phyloP scores from a whole-genome alignment of 225 moss, liverwort and hornwort genomes.

The Bryum argenteum region DNA sequence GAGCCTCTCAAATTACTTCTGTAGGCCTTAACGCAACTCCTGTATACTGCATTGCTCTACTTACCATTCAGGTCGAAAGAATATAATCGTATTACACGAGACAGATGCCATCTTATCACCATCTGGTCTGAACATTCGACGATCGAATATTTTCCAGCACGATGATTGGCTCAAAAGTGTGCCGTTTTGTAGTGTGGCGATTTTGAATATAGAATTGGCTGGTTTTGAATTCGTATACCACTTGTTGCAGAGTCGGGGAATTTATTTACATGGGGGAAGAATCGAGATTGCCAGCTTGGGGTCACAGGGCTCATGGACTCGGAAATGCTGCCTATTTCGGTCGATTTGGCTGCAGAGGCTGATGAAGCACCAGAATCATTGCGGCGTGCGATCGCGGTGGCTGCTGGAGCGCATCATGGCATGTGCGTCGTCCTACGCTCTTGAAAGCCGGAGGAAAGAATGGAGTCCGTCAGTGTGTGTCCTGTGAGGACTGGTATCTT shows the following conservation, averaged over 20 bases:
- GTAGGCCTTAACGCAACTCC: not conserved
- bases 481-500: conserved; percentile 12
- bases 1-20: conserved; percentile 10
- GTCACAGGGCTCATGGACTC: conserved; percentile 72
- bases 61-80: conserved; percentile 21
- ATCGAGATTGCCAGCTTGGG: conserved; percentile 89
- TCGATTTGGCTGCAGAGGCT: conserved; percentile 43
- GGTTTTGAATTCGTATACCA: not conserved
- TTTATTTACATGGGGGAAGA: conserved; percentile 91
- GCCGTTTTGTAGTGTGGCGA: not conserved
- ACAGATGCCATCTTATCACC: not conserved
- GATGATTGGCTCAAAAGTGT: conserved; percentile 1
- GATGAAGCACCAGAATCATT: conserved; percentile 36
- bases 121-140: not conserved
- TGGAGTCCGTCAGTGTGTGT: not conserved
- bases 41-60: not conserved
- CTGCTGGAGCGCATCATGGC: conserved; percentile 86
- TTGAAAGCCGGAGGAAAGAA: conserved; percentile 23
- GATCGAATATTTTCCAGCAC: not conserved
- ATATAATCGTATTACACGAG: not conserved
- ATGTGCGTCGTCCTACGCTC: conserved; percentile 60
- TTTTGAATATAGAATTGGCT: too few species aligned
- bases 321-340: conserved; percentile 66
- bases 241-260: conserved; percentile 62
- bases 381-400: conserved; percentile 54